Evolutionary conservation across 345 rosid species (phyloP), one percentile per base, ranked within the genome.

Genomic region (Acer saccharum): DNA sequence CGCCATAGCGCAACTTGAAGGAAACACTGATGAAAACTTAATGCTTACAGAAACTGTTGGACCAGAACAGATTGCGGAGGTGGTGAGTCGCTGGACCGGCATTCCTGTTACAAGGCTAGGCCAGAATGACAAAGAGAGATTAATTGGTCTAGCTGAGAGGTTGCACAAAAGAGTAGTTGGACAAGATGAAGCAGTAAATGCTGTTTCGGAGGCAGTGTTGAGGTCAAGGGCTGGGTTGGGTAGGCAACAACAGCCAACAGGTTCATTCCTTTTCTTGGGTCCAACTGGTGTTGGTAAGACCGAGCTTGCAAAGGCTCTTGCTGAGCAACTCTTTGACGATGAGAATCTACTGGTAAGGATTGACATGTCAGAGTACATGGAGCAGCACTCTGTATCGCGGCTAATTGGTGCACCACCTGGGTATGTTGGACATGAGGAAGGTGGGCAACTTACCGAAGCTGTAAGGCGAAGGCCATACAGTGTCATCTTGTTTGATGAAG

Each of bases 231-330:
- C 98, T 2, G 97, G 98, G 0, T 72, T 93, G 66, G 98, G 98
- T n/a, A 89, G 98, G 83, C 99, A 94, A 1, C 94, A 95, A 7
- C 99, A 95, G 35, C 99, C 98, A 25, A 95, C 98, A 76, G 98
- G 99, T 2, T 89, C 93, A n/a, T 91, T 93, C 84, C 78, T 93
- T 8, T 91, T 95, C 90, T 81, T 91, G 84, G 98, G 98, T 3
- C 98, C 98, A 18, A 91, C 98, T n/a, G 98, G 98, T 82, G 98
- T 95, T 68, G 98, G 98, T 20, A 95, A 93, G 77, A 95, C 98
- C 0, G 98, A 95, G 83, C 95, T 91, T 0, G 94, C 98, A 0
- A 93, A 93, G 86, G 98, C 98, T n/a, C 89, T 95, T 1, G 98
- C 98, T 0, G 97, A 95, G 82, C 98, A 95, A 77, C 94, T 95